Percentiles rank a stretch among this genome's conserved stretches.
These are phyloP conservation scores for Mortierella sp. DNA, from an alignment of 371 early-diverging fungal genomes.

Conservation along the genomic window DNA sequence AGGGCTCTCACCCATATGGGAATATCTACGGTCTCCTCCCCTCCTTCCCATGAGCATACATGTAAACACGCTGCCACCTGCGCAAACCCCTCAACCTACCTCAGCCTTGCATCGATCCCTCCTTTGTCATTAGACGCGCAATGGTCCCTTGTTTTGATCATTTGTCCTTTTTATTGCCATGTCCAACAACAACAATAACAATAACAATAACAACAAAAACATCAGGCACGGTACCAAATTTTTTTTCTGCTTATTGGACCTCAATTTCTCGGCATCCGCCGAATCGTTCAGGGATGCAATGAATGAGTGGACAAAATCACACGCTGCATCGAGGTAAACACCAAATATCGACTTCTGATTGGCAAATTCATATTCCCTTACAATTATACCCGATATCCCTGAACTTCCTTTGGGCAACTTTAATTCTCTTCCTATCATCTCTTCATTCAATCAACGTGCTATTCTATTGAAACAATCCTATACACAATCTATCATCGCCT, in stretches of 20 bases:
- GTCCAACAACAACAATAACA: background rate
- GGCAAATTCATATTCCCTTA: background rate
- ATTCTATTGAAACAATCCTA: background rate
- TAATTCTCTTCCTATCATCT: background rate
- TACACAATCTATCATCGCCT: too few species aligned
- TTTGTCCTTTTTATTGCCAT: background rate
- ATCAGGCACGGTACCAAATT: background rate
- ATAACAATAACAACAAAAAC: background rate
- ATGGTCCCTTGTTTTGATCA: background rate
- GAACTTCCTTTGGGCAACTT: background rate
- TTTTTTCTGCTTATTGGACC: background rate
- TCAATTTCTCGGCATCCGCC: background rate
- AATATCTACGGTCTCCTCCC: too few species aligned
- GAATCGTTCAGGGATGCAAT: constrained; percentile 2
- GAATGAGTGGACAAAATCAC: constrained; percentile 24
- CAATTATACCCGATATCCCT: background rate
- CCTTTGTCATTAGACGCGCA: background rate
- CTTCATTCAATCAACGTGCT: background rate
- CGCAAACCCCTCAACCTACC: background rate
- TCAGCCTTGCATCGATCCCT: constrained; percentile 5
- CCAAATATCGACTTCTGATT: background rate
- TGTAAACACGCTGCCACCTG: background rate
- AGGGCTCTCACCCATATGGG: constrained; percentile 11
- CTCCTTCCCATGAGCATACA: constrained; percentile 25
- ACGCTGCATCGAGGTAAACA: background rate